phyloP scores from a whole-genome alignment of 2,329 filamentous ascomycete species.

The Cercospora sp. region DNA sequence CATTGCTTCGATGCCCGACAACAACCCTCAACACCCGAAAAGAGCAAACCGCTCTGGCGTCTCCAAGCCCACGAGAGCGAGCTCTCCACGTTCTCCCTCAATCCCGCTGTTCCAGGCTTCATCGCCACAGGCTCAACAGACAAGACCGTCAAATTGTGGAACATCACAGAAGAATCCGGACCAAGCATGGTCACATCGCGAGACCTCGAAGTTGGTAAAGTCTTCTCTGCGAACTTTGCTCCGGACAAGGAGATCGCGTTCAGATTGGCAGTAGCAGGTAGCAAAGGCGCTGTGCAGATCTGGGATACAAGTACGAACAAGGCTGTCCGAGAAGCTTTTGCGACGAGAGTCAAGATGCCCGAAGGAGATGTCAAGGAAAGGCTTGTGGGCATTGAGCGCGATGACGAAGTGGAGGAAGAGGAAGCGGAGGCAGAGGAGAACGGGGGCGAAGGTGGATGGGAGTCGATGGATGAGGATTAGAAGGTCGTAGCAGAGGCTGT shows the following conservation, averaged over 20 bases:
- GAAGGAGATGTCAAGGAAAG: slow-evolving; percentile 70
- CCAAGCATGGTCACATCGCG: slow-evolving; percentile 89
- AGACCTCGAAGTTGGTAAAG: slow-evolving; percentile 89
- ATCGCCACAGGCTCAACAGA: slow-evolving; percentile 92
- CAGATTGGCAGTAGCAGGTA: slow-evolving; percentile 87
- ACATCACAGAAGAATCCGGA: slow-evolving; percentile 66
- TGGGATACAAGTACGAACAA: slow-evolving; percentile 97
- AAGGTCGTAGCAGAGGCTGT: not conserved
- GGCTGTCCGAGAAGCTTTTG: slow-evolving; percentile 81
- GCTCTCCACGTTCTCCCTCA: slow-evolving; percentile 89
- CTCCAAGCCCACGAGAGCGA: slow-evolving; percentile 94
- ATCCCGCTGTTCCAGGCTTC: slow-evolving; percentile 84
- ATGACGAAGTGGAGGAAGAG: slow-evolving; percentile 63
- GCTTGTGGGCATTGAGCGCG: slow-evolving; percentile 69
- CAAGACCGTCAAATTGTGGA: slow-evolving; percentile 96
- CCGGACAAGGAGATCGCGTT: slow-evolving; percentile 90
- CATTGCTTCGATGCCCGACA: slow-evolving; percentile 88
- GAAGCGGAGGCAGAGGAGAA: slow-evolving; percentile 57
- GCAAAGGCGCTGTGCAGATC: slow-evolving; percentile 86
- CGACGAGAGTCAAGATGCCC: slow-evolving; percentile 61
- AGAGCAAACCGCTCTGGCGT: slow-evolving; percentile 86
- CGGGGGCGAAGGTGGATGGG: slow-evolving; percentile 38
- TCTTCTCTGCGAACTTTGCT: slow-evolving; percentile 88
- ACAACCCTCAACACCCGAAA: slow-evolving; percentile 68
- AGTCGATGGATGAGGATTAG: slow-evolving; percentile 41